These are phyloP conservation scores for Funneliformis caledonium DNA, from an alignment of 371 early-diverging fungal species.

Conservation along the genomic window DNA sequence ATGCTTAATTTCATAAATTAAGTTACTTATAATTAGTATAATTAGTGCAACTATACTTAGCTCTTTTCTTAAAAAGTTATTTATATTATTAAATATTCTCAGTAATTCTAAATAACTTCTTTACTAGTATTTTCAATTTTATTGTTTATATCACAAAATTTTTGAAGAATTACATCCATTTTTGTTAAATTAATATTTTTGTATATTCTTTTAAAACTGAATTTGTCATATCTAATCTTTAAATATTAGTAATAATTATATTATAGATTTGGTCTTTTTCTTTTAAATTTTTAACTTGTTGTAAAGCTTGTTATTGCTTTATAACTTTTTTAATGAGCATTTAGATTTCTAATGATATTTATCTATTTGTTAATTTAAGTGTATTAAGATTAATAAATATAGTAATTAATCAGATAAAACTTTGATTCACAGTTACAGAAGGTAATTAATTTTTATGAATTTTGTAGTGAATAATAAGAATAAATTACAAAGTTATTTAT, in stretches of 20 bases:
- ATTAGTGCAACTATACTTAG: not conserved
- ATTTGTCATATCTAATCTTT: not conserved
- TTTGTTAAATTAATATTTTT: not conserved
- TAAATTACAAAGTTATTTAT: not conserved
- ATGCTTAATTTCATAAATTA: not conserved
- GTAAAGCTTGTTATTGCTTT: not conserved
- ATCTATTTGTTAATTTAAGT: too few relatives aligned
- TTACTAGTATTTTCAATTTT: not conserved
- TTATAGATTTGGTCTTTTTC: not conserved
- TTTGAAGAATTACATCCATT: not conserved
- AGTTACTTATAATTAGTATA: conserved; percentile 4
- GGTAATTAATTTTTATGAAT: too few relatives aligned
- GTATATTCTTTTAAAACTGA: not conserved
- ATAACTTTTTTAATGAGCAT: not conserved
- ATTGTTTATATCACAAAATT: not conserved
- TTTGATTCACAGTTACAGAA: too few relatives aligned
- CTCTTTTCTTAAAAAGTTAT: not conserved
- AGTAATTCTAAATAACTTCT: not conserved
- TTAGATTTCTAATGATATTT: too few relatives aligned
- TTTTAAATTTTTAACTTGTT: not conserved
- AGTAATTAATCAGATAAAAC: too few relatives aligned
- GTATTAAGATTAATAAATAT: too few relatives aligned
- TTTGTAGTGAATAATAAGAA: not conserved
- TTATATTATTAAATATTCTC: not conserved
- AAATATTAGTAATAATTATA: not conserved